Conservation (phyloP, 441 rosid genomes). For the Erodium chrysanthum region DNA sequence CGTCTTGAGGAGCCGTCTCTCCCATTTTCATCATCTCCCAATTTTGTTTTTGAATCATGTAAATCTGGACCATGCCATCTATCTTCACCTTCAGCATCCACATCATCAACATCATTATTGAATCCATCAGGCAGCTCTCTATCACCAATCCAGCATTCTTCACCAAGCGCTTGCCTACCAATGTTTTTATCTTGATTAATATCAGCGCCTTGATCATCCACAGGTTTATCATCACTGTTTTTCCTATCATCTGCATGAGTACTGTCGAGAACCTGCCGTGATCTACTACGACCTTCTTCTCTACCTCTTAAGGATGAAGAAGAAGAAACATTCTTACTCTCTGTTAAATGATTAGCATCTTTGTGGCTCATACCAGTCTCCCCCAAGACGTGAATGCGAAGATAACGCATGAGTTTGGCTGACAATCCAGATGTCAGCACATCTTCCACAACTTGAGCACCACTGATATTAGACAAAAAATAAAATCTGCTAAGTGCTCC, state of each 20-base stretch:
- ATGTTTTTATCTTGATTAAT: conserved; percentile 31
- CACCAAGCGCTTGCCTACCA: conserved; percentile 26
- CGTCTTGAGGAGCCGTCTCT: conserved; percentile 72
- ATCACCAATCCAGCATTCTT: conserved; percentile 24
- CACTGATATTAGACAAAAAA: conserved; percentile 36
- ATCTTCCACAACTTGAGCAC: conserved; percentile 84
- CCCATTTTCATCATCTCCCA: conserved; percentile 59
- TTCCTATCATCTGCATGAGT: conserved; percentile 37
- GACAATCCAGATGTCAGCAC: conserved; percentile 86
- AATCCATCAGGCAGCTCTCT: conserved; percentile 39
- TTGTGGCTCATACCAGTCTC: conserved; percentile 55
- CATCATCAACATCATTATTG: conserved; percentile 32
- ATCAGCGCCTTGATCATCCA: conserved; percentile 34
- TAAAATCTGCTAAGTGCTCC: not conserved
- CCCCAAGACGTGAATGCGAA: conserved; percentile 77
- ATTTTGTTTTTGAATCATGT: conserved; percentile 44
- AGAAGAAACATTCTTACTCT: conserved; percentile 40
- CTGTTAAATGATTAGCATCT: conserved; percentile 47
- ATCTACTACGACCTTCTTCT: conserved; percentile 71
- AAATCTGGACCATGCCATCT: conserved; percentile 33
- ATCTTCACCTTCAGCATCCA: conserved; percentile 45
- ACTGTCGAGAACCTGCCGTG: conserved; percentile 53
- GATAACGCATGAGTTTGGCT: conserved; percentile 90
- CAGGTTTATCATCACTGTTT: conserved; percentile 29
- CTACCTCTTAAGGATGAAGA: conserved; percentile 43